Conservation (phyloP, 768 basidiomycete genomes). For the Lactifluus subvellereus region DNA sequence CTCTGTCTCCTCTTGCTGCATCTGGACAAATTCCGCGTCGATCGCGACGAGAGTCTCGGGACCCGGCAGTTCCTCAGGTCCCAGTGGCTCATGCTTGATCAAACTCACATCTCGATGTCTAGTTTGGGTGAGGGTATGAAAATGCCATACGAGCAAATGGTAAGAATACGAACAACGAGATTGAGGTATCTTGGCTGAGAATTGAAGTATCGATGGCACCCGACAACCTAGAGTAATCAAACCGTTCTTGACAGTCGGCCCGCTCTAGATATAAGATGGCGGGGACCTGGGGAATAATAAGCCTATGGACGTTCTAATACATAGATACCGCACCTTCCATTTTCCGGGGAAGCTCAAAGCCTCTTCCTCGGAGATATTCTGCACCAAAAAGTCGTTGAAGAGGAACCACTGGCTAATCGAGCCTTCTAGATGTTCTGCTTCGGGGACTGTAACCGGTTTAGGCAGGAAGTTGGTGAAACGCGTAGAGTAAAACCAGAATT, state of each 20-base stretch:
- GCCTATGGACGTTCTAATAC: background rate
- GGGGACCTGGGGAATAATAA: constrained; percentile 51
- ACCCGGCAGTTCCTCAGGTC: constrained; percentile 68
- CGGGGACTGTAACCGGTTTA: constrained; percentile 50
- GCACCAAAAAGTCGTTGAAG: constrained; percentile 95
- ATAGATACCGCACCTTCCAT: constrained; percentile 70
- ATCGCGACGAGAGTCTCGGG: constrained; percentile 89
- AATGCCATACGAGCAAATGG: background rate
- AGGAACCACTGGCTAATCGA: constrained; percentile 72
- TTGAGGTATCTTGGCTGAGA: constrained; percentile 80
- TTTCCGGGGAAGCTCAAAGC: constrained; percentile 80
- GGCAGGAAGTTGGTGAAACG: background rate
- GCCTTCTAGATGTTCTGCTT: constrained; percentile 40
- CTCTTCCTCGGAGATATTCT: constrained; percentile 77
- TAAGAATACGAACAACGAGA: constrained; percentile 57
- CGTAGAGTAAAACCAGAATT: background rate
- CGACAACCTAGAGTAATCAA: constrained; percentile 65
- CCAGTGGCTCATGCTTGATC: constrained; percentile 75
- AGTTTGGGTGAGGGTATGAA: background rate
- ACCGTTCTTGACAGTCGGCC: constrained; percentile 45
- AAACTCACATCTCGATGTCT: constrained; percentile 70
- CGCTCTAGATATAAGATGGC: constrained; percentile 89
- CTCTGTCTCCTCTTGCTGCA: constrained; percentile 98
- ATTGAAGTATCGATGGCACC: constrained; percentile 66
- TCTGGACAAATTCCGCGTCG: constrained; percentile 95